These are phyloP conservation scores for Takashimella koratensis DNA, from an alignment of 1,284 basidiomycete genomes.

Conservation along the genomic window DNA sequence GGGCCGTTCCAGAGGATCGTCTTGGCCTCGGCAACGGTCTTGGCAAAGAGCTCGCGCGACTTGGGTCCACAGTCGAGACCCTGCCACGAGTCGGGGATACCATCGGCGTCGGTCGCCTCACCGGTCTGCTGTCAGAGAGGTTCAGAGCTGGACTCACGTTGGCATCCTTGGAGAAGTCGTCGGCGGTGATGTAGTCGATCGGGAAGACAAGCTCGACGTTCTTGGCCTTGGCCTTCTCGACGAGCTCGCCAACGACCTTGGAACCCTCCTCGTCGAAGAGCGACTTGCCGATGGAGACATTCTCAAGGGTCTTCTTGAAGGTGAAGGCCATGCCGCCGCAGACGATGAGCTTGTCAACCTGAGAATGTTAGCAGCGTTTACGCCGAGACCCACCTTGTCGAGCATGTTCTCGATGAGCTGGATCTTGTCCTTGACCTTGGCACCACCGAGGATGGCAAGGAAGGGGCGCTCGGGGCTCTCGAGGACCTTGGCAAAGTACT, in stretches of 20 bases:
- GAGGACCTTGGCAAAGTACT: constrained; percentile 96
- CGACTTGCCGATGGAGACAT: constrained; percentile 86
- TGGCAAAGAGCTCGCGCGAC: constrained; percentile 72
- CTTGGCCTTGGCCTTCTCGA: constrained; percentile 92
- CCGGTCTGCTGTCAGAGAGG: too few species aligned
- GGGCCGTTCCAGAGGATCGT: constrained; percentile 99
- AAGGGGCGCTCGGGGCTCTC: constrained; percentile 93
- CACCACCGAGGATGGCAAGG: constrained; percentile 96
- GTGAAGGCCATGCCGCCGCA: constrained; percentile 99
- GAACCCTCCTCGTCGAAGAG: constrained; percentile 90
- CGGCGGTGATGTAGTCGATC: constrained; percentile 87
- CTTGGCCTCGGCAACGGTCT: constrained; percentile 82
- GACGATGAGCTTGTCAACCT: constrained; percentile 95
- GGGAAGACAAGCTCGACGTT: constrained; percentile 95
- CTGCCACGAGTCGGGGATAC: constrained; percentile 92
- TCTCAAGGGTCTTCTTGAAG: constrained; percentile 92
- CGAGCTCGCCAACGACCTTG: constrained; percentile 75
- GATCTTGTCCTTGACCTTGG: constrained; percentile 99
- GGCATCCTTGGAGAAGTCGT: constrained; percentile 94
- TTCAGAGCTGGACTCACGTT: too few species aligned
- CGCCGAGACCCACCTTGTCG: constrained; percentile 66
- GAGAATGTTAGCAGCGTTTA: not conserved
- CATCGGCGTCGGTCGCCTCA: constrained; percentile 70
- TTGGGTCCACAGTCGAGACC: constrained; percentile 86
- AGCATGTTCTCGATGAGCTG: constrained; percentile 99